phyloP scores from a whole-genome alignment of 2,329 filamentous ascomycete genomes.

The Botrytis fabae region DNA sequence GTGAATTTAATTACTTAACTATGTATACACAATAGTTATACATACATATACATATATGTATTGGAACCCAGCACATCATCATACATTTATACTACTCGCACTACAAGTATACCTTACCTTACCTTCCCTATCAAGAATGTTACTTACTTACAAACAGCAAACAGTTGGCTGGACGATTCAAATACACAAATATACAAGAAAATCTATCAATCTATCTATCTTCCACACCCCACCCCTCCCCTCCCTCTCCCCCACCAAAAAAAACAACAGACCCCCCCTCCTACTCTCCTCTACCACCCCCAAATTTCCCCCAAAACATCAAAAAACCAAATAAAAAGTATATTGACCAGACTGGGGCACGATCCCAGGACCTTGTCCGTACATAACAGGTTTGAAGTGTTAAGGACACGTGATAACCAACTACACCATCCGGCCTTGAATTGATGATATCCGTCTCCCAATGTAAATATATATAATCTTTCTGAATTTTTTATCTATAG shows the following conservation, averaged over 20 bases:
- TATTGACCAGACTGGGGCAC: conserved; percentile 15
- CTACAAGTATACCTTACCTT: too few species aligned
- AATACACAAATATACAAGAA: too few species aligned
- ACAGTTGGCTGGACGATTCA: too few species aligned
- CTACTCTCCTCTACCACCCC: background rate
- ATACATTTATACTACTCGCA: too few species aligned
- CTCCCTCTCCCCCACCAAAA: background rate
- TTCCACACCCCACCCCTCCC: background rate
- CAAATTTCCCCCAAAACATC: background rate
- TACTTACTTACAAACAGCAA: too few species aligned
- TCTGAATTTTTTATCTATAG: too few species aligned
- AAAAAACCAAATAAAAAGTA: too few species aligned
- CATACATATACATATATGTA: too few species aligned
- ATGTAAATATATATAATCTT: background rate
- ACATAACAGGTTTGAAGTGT: background rate
- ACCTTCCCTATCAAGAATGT: too few species aligned
- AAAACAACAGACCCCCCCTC: too few species aligned
- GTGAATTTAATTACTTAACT: too few species aligned
- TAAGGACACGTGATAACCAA: conserved; percentile 21
- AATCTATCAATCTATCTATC: background rate
- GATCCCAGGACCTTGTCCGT: conserved; percentile 17
- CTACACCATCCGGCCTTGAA: conserved; percentile 11
- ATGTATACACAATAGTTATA: too few species aligned
- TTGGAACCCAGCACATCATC: background rate
- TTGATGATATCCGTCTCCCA: fast-evolving